Conservation (phyloP, 768 basidiomycete genomes). For the Agrocybe praecox region DNA sequence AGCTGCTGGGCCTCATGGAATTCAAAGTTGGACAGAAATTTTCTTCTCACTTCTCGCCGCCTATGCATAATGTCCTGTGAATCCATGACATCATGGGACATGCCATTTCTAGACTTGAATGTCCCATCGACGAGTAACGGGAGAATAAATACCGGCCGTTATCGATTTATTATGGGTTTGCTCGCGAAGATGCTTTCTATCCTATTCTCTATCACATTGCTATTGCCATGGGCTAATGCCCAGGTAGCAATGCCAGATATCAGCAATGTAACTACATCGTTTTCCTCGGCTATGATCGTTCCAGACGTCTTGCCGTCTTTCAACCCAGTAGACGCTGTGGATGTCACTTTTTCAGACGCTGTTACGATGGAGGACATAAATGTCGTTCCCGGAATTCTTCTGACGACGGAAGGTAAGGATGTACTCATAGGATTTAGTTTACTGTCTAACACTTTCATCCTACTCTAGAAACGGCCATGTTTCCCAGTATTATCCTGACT, state of each 20-base stretch:
- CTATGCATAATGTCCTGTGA: neutral
- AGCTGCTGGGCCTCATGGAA: too few species aligned
- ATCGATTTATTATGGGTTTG: neutral
- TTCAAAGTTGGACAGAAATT: too few species aligned
- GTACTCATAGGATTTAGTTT: neutral
- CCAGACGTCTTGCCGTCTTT: constrained; percentile 41
- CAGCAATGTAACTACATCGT: constrained; percentile 30
- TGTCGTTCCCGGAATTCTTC: constrained; percentile 36
- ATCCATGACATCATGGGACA: constrained; percentile 4
- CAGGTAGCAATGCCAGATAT: constrained; percentile 16
- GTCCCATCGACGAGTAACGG: constrained; percentile 5
- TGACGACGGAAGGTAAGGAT: constrained; percentile 38
- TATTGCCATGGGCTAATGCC: constrained; percentile 11
- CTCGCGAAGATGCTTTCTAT: constrained; percentile 11
- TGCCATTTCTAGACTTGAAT: constrained; percentile 6
- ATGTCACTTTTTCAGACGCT: constrained; percentile 39
- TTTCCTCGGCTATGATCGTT: constrained; percentile 40
- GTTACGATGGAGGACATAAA: constrained; percentile 25
- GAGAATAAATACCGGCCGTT: constrained; percentile 8
- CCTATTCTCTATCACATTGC: constrained; percentile 6
- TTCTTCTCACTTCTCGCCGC: too few species aligned
- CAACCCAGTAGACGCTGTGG: constrained; percentile 34
- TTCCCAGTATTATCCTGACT: constrained; percentile 32
- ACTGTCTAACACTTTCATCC: neutral
- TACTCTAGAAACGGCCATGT: constrained; percentile 31